These are phyloP conservation scores for Neofusicoccum ribis DNA, from an alignment of 2,329 filamentous ascomycete genomes.

Conservation along the genomic window DNA sequence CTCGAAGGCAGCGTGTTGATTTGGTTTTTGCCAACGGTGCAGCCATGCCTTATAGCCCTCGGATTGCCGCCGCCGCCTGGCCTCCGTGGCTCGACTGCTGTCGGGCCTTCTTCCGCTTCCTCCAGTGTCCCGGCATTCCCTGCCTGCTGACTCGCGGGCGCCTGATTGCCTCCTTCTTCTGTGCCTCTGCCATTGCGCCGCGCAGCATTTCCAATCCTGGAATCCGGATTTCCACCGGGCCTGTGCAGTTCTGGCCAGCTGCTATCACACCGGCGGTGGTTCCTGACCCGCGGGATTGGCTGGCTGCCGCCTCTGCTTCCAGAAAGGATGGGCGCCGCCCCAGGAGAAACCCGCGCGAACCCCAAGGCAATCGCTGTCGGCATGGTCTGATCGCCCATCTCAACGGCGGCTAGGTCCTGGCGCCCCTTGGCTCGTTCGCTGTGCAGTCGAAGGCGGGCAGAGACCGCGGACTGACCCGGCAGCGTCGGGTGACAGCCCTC, in stretches of 20 bases:
- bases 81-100: background rate
- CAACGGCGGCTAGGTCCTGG: background rate
- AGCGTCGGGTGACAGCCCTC: background rate
- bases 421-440: background rate
- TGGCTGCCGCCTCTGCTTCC: background rate
- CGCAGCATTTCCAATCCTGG: too few species aligned
- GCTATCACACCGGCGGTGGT: background rate
- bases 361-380: background rate
- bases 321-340: background rate
- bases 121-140: background rate
- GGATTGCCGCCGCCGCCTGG: background rate
- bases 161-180: background rate
- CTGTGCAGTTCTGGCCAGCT: background rate
- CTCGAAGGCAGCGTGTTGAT: background rate
- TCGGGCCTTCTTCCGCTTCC: background rate
- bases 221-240: background rate
- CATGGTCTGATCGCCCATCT: background rate
- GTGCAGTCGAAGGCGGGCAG: background rate
- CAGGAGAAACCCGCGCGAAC: background rate
- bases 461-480: background rate
- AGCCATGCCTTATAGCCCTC: background rate
- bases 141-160: background rate
- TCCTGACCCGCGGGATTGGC: too few species aligned
- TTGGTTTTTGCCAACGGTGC: background rate
- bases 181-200: background rate